Evolutionary conservation across 208 protist species (phyloP).

Genomic region (Wallacemonas sp.): DNA sequence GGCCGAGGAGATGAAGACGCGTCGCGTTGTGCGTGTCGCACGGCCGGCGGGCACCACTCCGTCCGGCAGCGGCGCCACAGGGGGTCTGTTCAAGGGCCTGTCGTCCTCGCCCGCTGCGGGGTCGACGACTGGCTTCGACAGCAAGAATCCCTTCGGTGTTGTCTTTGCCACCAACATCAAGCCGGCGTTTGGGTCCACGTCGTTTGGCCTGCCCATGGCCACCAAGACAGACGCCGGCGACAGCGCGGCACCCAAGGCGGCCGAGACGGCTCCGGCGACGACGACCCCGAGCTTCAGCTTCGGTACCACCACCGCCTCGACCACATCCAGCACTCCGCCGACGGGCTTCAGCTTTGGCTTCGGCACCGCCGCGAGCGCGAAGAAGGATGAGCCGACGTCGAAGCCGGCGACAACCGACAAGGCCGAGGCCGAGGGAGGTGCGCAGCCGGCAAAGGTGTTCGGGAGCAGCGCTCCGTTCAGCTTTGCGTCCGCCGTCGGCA

Average conservation of each 20-base stretch:
- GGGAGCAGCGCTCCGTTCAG: constrained; percentile 47
- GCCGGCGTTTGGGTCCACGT: constrained; percentile 18
- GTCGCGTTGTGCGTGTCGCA: constrained; percentile 64
- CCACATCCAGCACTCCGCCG: neutral
- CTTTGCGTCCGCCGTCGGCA: constrained; percentile 63
- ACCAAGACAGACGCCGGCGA: neutral
- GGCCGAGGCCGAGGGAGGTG: neutral
- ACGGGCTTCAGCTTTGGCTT: constrained; percentile 24
- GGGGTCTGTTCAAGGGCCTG: constrained; percentile 49
- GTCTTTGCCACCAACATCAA: constrained; percentile 12
- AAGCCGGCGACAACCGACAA: too few relatives aligned
- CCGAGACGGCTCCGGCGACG: neutral
- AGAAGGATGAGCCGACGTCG: neutral
- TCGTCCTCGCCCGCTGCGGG: constrained; percentile 14
- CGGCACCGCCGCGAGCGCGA: neutral
- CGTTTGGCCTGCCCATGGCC: constrained; percentile 19
- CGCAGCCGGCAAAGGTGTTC: constrained; percentile 24
- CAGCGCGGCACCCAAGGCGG: neutral
- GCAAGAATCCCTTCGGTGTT: constrained; percentile 12
- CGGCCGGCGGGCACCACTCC: constrained; percentile 21
- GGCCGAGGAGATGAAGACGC: constrained; percentile 53
- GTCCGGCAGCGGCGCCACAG: constrained; percentile 1
- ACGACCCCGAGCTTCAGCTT: constrained; percentile 25
- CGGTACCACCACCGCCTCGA: constrained; percentile 4
- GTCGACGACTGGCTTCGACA: constrained; percentile 3